Evolutionary conservation across 441 rosid genomes (phyloP), one percentile per base, ranked within the genome.

Genomic region (Pelargonium citronellum): DNA sequence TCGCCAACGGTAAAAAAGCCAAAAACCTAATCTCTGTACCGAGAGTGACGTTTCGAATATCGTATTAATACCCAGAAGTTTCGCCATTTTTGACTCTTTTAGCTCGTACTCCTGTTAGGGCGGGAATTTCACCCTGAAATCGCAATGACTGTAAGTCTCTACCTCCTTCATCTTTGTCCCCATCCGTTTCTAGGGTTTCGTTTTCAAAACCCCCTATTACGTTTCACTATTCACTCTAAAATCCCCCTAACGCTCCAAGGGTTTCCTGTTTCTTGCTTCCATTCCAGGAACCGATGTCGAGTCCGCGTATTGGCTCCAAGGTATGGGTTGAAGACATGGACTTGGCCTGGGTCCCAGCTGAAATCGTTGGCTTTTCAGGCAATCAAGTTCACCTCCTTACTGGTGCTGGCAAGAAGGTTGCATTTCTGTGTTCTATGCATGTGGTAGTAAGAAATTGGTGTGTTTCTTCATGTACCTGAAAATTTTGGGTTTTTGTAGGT

Each of bases 321-420:
- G 99, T 92, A 37, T 95, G 96, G 97, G 85, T 77, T 11, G 93
- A 87, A 73, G 99, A 95, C 83, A 85, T 77, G 83, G 74, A 73
- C 79, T 82, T 80, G 66, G 99, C 99, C 67, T 95, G 99, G 99
- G 74, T 84, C 19, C 85, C 91, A 0, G 92, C 88, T 41, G 90
- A 92, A 30, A 87, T 95, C 0, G 64, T 75, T 64, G 87, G 83
- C 78, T 83, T 82, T 49, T 43, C 46, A 0, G 91, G 87, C 11
- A 87, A 83, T 70, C 87, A 87, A 70, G 83, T 88, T 34, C 88
- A 81, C 37, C 80, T 90, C 37, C 43, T 75, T 61, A 84, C 91
- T 34, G 39, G 77, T 61, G 53, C 83, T 1, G 87, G 88, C 44
- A 88, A 87, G 73, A 84, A 88, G 99, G 97, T 95, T 0, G 24